Conservation (phyloP, 257 asterid species). For the Capsicum rhomboideum region DNA sequence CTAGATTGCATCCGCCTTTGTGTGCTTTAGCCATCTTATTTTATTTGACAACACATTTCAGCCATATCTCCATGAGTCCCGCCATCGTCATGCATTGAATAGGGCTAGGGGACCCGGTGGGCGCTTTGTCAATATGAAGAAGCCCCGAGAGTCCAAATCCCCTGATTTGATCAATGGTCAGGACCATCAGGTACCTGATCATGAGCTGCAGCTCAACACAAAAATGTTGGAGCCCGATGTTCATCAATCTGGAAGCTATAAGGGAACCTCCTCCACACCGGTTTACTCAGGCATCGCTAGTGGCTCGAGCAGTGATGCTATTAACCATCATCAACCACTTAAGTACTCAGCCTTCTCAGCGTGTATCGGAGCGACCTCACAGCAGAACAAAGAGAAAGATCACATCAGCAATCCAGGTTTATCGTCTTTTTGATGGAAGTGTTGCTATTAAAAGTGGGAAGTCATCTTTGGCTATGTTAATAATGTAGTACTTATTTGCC, state of each 20-base stretch:
- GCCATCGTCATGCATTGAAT: slow-evolving; percentile 25
- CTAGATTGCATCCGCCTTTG: not conserved
- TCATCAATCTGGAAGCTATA: not conserved
- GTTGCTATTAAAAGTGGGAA: slow-evolving; percentile 22
- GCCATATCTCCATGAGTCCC: slow-evolving; percentile 34
- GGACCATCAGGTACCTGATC: not conserved
- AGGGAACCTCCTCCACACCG: not conserved
- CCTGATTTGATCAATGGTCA: not conserved
- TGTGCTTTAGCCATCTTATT: not conserved
- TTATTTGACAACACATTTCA: not conserved
- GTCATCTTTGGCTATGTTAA: slow-evolving; percentile 31
- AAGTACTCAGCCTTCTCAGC: slow-evolving; percentile 8
- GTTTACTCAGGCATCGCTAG: slow-evolving; percentile 1
- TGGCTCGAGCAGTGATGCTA: not conserved
- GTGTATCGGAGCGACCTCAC: not conserved
- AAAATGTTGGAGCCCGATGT: not conserved
- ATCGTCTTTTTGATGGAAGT: not conserved
- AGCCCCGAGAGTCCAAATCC: slow-evolving; percentile 6
- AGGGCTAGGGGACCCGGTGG: slow-evolving; percentile 29
- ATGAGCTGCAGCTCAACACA: not conserved
- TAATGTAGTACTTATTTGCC: not conserved
- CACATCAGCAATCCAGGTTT: not conserved
- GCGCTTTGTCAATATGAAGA: slow-evolving; percentile 19
- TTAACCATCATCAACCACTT: slow-evolving; percentile 1
- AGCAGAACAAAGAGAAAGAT: not conserved